phyloP scores from a whole-genome alignment of 768 basidiomycete genomes.

The Calocybe cyanea region DNA sequence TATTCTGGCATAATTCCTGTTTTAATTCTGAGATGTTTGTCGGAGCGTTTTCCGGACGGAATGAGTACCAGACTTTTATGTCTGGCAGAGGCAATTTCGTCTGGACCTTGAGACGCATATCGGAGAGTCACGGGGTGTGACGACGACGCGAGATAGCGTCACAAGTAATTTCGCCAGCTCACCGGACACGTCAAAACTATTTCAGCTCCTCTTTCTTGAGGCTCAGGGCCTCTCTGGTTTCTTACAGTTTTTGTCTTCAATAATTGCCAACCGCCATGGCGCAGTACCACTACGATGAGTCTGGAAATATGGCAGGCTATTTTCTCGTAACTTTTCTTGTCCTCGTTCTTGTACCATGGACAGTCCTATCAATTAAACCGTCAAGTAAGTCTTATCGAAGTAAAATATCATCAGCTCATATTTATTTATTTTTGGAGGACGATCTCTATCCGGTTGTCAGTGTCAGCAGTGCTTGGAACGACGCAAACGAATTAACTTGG shows the following conservation, averaged over 20 bases:
- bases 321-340: conserved; percentile 89
- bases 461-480: conserved; percentile 61
- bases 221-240: too few relatives aligned
- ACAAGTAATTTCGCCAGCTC: conserved; percentile 14
- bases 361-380: conserved; percentile 47
- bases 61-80: conserved; percentile 51
- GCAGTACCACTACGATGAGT: conserved; percentile 83
- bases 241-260: background rate
- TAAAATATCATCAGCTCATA: conserved; percentile 1
- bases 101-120: conserved; percentile 52
- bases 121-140: conserved; percentile 11
- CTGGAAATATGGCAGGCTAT: conserved; percentile 83
- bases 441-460: conserved; percentile 47
- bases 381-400: conserved; percentile 37
- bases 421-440: conserved; percentile 23
- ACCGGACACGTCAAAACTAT: conserved; percentile 19
- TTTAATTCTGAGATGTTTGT: conserved; percentile 36
- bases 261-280: conserved; percentile 41
- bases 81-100: conserved; percentile 43
- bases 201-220: background rate
- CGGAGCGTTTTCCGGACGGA: conserved; percentile 22
- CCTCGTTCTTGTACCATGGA: conserved; percentile 76
- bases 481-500: conserved; percentile 44
- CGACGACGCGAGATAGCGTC: conserved; percentile 12
- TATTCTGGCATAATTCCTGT: conserved; percentile 27